Evolutionary conservation across 2,329 filamentous ascomycete genomes (phyloP).

Genomic region (Fusarium newnesense): DNA sequence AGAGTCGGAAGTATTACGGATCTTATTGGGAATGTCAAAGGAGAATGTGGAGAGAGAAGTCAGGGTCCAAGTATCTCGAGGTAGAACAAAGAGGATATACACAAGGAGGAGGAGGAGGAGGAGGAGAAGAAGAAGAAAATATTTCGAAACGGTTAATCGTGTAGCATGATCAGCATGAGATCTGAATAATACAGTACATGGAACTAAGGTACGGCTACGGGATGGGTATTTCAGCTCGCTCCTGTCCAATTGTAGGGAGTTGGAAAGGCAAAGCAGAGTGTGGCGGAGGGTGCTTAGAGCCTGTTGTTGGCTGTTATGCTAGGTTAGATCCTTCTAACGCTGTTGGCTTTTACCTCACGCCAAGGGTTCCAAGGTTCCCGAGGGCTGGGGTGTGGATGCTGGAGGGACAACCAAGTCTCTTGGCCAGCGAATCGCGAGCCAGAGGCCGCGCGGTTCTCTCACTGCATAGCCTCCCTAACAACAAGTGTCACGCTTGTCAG

Average conservation of each 20-base stretch:
- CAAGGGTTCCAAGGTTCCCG: constrained; percentile 18
- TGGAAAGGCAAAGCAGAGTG: constrained; percentile 25
- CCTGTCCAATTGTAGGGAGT: neutral
- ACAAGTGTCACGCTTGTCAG: neutral
- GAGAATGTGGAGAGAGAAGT: constrained; percentile 18
- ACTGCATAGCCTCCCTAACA: constrained; percentile 31
- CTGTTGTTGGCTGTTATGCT: neutral
- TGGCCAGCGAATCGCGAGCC: constrained; percentile 19
- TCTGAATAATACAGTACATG: constrained; percentile 10
- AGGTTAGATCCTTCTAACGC: constrained; percentile 7
- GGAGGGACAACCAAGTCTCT: constrained; percentile 27
- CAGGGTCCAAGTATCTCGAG: constrained; percentile 7
- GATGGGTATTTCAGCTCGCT: neutral
- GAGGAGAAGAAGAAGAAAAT: neutral
- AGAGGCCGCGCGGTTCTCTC: constrained; percentile 33
- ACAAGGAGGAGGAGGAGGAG: neutral
- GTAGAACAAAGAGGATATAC: neutral
- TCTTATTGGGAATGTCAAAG: constrained; percentile 12
- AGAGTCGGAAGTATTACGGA: neutral
- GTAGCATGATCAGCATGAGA: constrained; percentile 18
- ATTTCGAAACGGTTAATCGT: neutral
- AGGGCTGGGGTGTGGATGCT: constrained; percentile 33
- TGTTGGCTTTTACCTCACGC: constrained; percentile 2
- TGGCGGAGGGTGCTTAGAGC: constrained; percentile 25
- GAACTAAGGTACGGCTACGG: neutral